These are phyloP conservation scores for Cercospora berteroae DNA, from an alignment of 2,329 filamentous ascomycete species.

Conservation along the genomic window DNA sequence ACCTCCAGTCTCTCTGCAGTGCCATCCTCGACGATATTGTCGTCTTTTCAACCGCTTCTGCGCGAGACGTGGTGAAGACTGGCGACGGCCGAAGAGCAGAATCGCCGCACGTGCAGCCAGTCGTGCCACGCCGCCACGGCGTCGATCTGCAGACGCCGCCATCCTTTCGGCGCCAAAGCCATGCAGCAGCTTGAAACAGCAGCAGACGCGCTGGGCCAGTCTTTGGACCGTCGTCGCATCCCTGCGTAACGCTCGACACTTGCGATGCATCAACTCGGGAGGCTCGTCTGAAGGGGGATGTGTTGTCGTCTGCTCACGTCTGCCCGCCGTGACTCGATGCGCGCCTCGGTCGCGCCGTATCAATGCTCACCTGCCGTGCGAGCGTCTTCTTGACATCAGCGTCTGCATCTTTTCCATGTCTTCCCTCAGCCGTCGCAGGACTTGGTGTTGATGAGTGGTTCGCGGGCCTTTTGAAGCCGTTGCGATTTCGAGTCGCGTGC, in stretches of 20 bases:
- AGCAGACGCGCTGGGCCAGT: constrained; percentile 11
- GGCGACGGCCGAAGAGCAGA: neutral
- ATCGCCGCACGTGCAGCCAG: neutral
- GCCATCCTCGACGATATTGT: neutral
- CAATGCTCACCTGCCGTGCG: neutral
- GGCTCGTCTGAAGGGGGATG: neutral
- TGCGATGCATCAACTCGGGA: constrained; percentile 2
- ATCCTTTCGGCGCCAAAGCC: constrained; percentile 4
- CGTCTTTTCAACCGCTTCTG: neutral
- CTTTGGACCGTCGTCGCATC: constrained; percentile 13
- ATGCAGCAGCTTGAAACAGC: constrained; percentile 14
- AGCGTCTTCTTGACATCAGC: neutral
- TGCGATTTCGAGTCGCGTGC: neutral
- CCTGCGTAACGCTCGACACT: constrained; percentile 16
- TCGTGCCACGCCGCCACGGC: neutral
- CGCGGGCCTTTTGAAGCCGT: neutral
- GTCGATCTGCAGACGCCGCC: constrained; percentile 8
- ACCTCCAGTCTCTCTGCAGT: neutral
- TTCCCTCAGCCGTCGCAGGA: neutral
- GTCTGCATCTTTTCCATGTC: neutral
- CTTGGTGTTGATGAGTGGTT: neutral
- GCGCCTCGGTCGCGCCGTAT: neutral
- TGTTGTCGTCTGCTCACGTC: neutral
- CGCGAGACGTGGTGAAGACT: neutral
- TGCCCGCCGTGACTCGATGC: neutral